A percentile compares a stretch with the other conserved stretches of the same genome.
These are phyloP conservation scores for Tripterygium wilfordii DNA, from an alignment of 177 flowering plant species.

Conservation along the genomic window DNA sequence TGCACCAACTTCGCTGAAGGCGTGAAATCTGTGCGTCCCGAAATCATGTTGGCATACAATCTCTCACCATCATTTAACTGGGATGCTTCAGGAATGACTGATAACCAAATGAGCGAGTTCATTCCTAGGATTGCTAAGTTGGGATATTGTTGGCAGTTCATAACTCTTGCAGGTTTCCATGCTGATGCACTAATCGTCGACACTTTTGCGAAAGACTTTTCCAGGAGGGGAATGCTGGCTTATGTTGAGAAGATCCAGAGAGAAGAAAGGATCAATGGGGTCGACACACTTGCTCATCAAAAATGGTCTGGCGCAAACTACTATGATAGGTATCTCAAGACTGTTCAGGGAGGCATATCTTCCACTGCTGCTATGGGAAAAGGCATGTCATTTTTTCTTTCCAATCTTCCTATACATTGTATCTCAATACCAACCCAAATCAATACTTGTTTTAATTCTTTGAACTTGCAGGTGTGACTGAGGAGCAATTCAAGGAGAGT, in stretches of 20 bases:
- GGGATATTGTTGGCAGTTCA: conserved; percentile 94
- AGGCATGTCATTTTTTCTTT: conserved; percentile 30
- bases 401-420: background rate
- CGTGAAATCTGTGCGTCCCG: conserved; percentile 54
- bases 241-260: conserved; percentile 95
- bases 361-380: conserved; percentile 98
- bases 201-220: conserved; percentile 76
- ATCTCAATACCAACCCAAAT: too few relatives aligned
- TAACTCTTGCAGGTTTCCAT: conserved; percentile 89
- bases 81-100: conserved; percentile 91
- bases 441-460: background rate
- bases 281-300: conserved; percentile 85
- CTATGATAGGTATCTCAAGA: conserved; percentile 78
- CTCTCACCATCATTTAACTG: conserved; percentile 94
- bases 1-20: conserved; percentile 71
- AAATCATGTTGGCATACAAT: conserved; percentile 84
- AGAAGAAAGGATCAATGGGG: conserved; percentile 80
- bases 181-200: conserved; percentile 77
- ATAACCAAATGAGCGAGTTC: conserved; percentile 72
- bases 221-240: conserved; percentile 80
- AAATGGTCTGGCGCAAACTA: conserved; percentile 97
- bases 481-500: conserved; percentile 84
- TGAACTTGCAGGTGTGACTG: conserved; percentile 64
- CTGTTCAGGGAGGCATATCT: conserved; percentile 92
- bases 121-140: conserved; percentile 73